Conservation (phyloP, 2,329 filamentous ascomycete genomes). For the Scopulariopsis brevicaulis region DNA sequence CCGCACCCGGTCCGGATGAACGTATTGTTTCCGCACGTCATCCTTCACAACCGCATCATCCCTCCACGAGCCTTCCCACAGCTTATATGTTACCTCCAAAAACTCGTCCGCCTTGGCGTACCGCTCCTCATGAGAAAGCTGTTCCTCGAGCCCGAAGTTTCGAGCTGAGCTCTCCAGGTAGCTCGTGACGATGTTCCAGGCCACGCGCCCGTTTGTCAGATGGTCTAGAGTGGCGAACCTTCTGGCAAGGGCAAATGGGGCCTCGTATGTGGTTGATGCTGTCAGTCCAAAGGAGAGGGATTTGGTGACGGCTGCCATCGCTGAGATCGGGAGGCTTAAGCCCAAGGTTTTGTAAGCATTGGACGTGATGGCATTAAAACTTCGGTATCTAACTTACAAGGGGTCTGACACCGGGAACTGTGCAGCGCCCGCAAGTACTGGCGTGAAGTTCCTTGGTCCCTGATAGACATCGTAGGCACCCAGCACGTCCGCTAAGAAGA, state of each 20-base stretch:
- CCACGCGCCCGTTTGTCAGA: slow-evolving; percentile 45
- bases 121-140: slow-evolving; percentile 35
- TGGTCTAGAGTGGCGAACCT: slow-evolving; percentile 41
- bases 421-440: slow-evolving; percentile 20
- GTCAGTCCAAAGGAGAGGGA: slow-evolving; percentile 25
- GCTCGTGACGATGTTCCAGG: slow-evolving; percentile 48
- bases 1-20: slow-evolving; percentile 33
- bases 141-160: slow-evolving; percentile 46
- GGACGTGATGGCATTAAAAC: background rate
- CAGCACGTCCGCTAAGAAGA: slow-evolving; percentile 38
- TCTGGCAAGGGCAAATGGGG: slow-evolving; percentile 19
- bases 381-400: slow-evolving; percentile 8
- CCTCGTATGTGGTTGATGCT: slow-evolving; percentile 21
- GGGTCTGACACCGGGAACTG: slow-evolving; percentile 31
- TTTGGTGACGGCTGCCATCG: slow-evolving; percentile 32
- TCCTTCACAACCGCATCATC: slow-evolving; percentile 48
- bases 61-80: slow-evolving; percentile 49
- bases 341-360: background rate
- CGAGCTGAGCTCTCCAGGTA: slow-evolving; percentile 56
- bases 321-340: slow-evolving; percentile 19
- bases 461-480: slow-evolving; percentile 24
- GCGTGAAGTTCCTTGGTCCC: slow-evolving; percentile 8
- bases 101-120: slow-evolving; percentile 52
- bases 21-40: slow-evolving; percentile 36
- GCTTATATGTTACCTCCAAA: slow-evolving; percentile 45